Evolutionary conservation across 2,329 filamentous ascomycete species (phyloP).

Genomic region (Uncinocarpus reesii): DNA sequence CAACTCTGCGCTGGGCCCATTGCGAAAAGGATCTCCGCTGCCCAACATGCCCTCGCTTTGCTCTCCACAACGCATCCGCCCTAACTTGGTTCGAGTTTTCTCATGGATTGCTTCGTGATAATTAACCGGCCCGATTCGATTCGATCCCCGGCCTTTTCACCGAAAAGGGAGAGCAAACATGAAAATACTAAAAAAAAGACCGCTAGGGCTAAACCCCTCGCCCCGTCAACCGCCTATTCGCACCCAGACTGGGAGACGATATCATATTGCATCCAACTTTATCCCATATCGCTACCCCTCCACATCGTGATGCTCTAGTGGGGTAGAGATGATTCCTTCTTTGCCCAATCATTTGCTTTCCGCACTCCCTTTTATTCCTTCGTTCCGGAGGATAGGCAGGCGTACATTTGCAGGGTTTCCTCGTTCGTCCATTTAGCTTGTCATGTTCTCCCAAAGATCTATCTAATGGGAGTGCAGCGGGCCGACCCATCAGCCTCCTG

Average conservation of each 20-base stretch:
- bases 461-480: conserved; percentile 37
- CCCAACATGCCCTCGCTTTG: conserved; percentile 14
- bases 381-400: conserved; percentile 14
- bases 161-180: neutral
- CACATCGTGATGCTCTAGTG: conserved; percentile 6
- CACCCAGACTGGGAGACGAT: conserved; percentile 6
- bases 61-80: conserved; percentile 1
- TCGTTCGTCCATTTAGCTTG: conserved; percentile 13
- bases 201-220: conserved; percentile 6
- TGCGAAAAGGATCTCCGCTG: conserved; percentile 26
- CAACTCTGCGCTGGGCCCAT: conserved; percentile 23
- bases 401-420: conserved; percentile 12
- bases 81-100: conserved; percentile 5
- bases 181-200: neutral
- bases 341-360: conserved; percentile 12
- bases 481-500: conserved; percentile 32
- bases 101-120: neutral
- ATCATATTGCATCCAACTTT: conserved; percentile 7
- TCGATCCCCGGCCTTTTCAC: neutral
- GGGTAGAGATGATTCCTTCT: conserved; percentile 1
- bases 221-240: neutral
- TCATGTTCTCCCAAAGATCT: conserved; percentile 17
- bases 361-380: conserved; percentile 9
- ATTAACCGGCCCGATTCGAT: conserved; percentile 8
- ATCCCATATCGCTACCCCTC: conserved; percentile 7